Evolutionary conservation across 345 rosid species (phyloP).

Genomic region (Sonneratia caseolaris): DNA sequence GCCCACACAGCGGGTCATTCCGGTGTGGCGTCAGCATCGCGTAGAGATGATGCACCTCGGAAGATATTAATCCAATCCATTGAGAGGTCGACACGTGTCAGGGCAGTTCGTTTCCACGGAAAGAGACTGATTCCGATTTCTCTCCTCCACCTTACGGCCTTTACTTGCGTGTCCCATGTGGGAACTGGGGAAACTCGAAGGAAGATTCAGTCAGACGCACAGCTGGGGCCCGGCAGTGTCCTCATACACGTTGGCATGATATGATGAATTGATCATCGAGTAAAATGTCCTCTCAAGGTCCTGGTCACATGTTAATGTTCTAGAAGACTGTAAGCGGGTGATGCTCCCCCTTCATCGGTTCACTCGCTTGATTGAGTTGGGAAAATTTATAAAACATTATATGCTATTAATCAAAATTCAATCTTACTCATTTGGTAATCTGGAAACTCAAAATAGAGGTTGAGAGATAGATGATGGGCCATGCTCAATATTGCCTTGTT

Average conservation of each 20-base stretch:
- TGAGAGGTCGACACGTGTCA: neutral
- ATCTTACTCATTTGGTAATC: too few species aligned
- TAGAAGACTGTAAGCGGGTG: neutral
- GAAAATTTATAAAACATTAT: too few species aligned
- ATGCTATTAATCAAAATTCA: too few species aligned
- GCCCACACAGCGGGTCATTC: constrained; percentile 13
- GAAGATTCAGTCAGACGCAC: neutral
- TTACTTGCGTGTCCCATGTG: neutral
- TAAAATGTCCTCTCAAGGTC: neutral
- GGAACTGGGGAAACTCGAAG: neutral
- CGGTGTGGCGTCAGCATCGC: neutral
- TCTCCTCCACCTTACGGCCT: too few species aligned
- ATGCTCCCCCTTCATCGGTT: too few species aligned
- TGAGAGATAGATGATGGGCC: neutral
- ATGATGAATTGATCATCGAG: neutral
- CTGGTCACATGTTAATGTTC: neutral
- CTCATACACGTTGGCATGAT: neutral
- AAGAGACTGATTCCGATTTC: neutral
- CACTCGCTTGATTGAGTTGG: too few species aligned
- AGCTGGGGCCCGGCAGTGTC: neutral
- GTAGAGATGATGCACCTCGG: neutral
- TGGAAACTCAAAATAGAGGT: neutral
- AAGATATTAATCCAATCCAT: neutral
- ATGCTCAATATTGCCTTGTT: neutral
- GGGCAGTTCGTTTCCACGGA: neutral